phyloP scores from a whole-genome alignment of 176 grass and related monocot genomes.

The Cenchrus americanus region DNA sequence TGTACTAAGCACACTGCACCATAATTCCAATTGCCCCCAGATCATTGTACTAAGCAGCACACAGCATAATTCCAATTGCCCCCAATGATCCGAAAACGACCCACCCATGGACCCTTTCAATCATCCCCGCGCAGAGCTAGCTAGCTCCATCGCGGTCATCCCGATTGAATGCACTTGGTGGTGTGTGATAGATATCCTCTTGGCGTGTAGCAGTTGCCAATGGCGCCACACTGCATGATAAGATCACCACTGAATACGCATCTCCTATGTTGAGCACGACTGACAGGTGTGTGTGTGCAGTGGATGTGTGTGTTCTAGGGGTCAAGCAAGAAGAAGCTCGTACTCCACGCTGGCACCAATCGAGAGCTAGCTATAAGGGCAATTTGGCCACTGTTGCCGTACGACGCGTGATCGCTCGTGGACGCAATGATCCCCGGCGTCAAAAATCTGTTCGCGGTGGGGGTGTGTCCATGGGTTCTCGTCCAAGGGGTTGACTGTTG shows the following conservation, averaged over 20 bases:
- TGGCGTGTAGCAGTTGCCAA: conserved; percentile 20
- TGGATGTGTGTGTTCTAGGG: background rate
- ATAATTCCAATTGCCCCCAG: conserved; percentile 33
- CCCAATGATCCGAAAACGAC: conserved; percentile 30
- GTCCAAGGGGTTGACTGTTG: conserved; percentile 27
- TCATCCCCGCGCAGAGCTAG: background rate
- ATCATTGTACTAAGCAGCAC: background rate
- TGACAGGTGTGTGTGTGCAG: background rate
- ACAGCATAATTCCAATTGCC: conserved; percentile 31
- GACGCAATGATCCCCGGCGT: conserved; percentile 32
- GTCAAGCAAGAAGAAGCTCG: background rate
- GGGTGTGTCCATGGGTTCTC: conserved; percentile 26
- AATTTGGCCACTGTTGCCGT: conserved; percentile 10
- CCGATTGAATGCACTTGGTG: conserved; percentile 36
- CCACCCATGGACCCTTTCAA: no score
- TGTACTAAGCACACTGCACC: background rate
- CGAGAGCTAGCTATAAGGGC: background rate
- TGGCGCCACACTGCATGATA: background rate
- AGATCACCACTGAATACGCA: background rate
- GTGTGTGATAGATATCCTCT: background rate
- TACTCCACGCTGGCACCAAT: background rate
- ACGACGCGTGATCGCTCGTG: conserved; percentile 5
- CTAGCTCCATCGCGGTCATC: conserved; percentile 9
- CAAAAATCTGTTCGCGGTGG: conserved; percentile 10
- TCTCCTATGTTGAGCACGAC: background rate